These are phyloP conservation scores for Chamaecrista fasciculata DNA, from an alignment of 306 rosid genomes.

Conservation along the genomic window DNA sequence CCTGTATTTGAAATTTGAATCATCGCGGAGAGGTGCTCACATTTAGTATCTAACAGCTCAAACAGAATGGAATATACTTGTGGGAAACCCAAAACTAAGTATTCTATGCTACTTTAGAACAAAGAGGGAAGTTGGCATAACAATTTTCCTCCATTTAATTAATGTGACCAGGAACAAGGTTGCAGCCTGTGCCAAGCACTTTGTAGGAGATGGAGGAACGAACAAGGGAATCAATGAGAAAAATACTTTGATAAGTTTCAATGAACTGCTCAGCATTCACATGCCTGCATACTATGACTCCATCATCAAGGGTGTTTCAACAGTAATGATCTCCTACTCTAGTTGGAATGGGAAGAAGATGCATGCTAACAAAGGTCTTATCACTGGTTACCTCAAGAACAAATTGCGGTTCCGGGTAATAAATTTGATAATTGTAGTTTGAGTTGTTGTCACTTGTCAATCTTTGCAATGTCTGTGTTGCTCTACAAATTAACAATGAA, in stretches of 20 bases:
- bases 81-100: too few species aligned
- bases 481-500: not conserved
- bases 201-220: slow-evolving; percentile 91
- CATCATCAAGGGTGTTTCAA: slow-evolving; percentile 75
- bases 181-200: slow-evolving; percentile 88
- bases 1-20: too few species aligned
- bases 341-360: slow-evolving; percentile 84
- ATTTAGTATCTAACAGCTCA: too few species aligned
- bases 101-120: not conserved
- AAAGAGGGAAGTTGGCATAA: slow-evolving; percentile 20
- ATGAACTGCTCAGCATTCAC: slow-evolving; percentile 68
- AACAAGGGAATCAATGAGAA: slow-evolving; percentile 77
- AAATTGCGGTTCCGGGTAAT: slow-evolving; percentile 64
- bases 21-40: too few species aligned
- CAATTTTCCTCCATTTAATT: slow-evolving; percentile 13
- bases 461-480: not conserved
- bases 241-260: slow-evolving; percentile 54
- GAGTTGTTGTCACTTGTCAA: not conserved
- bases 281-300: slow-evolving; percentile 83
- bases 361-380: slow-evolving; percentile 70
- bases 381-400: slow-evolving; percentile 67
- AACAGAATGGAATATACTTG: too few species aligned
- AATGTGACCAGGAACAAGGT: slow-evolving; percentile 57
- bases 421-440: not conserved
- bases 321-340: slow-evolving; percentile 80